Evolutionary conservation across 2,329 filamentous ascomycete species (phyloP).

Genomic region (Scedosporium minutisporum): DNA sequence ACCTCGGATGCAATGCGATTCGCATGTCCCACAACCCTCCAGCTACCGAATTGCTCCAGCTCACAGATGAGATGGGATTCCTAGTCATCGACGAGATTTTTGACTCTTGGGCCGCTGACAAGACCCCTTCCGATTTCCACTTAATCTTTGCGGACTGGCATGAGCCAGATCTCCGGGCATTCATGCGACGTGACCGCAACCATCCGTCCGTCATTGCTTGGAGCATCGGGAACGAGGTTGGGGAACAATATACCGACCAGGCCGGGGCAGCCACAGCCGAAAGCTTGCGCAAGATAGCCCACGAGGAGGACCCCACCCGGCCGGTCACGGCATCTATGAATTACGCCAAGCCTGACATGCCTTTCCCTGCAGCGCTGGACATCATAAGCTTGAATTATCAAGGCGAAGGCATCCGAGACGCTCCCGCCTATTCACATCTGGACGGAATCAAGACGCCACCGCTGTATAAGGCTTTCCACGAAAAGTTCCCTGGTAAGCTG

Average conservation of each 20-base stretch:
- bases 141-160: constrained; percentile 43
- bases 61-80: constrained; percentile 39
- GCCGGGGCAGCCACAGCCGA: constrained; percentile 21
- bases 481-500: constrained; percentile 35
- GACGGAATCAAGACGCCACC: constrained; percentile 19
- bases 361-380: constrained; percentile 32
- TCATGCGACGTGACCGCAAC: constrained; percentile 45
- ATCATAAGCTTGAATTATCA: constrained; percentile 46
- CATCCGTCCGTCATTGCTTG: constrained; percentile 42
- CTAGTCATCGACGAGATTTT: constrained; percentile 45
- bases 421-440: constrained; percentile 17
- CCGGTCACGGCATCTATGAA: constrained; percentile 37
- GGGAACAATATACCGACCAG: constrained; percentile 30
- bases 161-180: constrained; percentile 39
- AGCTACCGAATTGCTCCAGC: constrained; percentile 36
- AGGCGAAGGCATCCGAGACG: constrained; percentile 34
- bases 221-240: constrained; percentile 45
- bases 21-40: constrained; percentile 45
- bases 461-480: constrained; percentile 32
- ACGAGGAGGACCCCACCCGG: constrained; percentile 37
- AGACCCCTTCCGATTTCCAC: constrained; percentile 39
- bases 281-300: constrained; percentile 29
- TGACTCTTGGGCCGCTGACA: constrained; percentile 38
- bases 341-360: constrained; percentile 26
- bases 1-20: constrained; percentile 40